A percentile compares a stretch with the other conserved stretches of the same genome.
phyloP scores from a whole-genome alignment of 73 alveolate species.

The Durusdinium trenchii region DNA sequence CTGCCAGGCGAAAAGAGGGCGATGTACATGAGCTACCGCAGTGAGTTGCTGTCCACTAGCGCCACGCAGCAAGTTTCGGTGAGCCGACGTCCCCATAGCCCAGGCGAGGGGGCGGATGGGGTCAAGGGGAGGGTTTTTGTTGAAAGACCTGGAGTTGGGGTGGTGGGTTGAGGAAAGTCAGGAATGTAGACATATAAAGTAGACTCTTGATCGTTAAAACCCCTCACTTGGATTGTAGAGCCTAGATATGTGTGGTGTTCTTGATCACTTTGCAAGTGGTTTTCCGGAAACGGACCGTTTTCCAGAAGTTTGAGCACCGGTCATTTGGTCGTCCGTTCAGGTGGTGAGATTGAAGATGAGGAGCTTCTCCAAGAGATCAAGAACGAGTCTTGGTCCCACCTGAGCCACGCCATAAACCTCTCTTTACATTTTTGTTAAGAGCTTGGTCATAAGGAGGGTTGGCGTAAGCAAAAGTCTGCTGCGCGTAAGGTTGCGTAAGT shows the following conservation, averaged over 20 bases:
- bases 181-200: not conserved
- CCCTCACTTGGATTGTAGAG: not conserved
- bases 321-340: too few relatives aligned
- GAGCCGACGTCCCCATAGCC: conserved; percentile 29
- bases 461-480: too few relatives aligned
- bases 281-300: too few relatives aligned
- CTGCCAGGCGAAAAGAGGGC: conserved; percentile 72
- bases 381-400: conserved; percentile 95
- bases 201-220: not conserved
- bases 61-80: conserved; percentile 24
- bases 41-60: conserved; percentile 31
- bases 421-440: too few relatives aligned
- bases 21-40: conserved; percentile 71
- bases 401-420: not conserved
- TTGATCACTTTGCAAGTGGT: too few relatives aligned
- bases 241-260: not conserved
- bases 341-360: conserved; percentile 65
- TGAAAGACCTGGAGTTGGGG: not conserved
- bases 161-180: not conserved
- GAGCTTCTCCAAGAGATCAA: conserved; percentile 98
- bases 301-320: too few relatives aligned
- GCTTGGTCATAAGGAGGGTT: too few relatives aligned
- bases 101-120: conserved; percentile 59
- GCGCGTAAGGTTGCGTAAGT: not conserved
- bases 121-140: too few relatives aligned